Percentiles rank a stretch among this genome's conserved stretches.
These are phyloP conservation scores for Pichia sp. DNA, from an alignment of 1,139 yeast species.

Conservation along the genomic window DNA sequence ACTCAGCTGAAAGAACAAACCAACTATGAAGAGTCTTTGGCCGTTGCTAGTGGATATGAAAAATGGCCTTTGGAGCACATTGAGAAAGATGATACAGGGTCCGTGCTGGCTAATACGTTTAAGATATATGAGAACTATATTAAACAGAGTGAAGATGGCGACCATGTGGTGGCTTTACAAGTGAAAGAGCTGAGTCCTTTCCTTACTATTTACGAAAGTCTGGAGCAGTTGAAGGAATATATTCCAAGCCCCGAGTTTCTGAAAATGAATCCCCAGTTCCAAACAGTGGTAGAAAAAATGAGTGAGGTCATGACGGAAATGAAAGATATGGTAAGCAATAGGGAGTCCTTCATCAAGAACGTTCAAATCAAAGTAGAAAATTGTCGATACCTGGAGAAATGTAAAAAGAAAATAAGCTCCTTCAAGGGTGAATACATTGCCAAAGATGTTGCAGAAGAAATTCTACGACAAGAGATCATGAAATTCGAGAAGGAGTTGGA, in stretches of 20 bases:
- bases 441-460: conserved; percentile 23
- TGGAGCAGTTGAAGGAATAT: conserved; percentile 33
- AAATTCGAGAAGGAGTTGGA: conserved; percentile 36
- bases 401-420: too few relatives aligned
- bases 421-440: too few relatives aligned
- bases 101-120: conserved; percentile 33
- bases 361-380: not conserved
- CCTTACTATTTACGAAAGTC: conserved; percentile 34
- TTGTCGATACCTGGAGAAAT: too few relatives aligned
- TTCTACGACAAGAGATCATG: conserved; percentile 24
- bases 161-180: conserved; percentile 40
- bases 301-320: too few relatives aligned
- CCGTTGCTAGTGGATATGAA: conserved; percentile 39
- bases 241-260: conserved; percentile 41
- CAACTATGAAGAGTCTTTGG: conserved; percentile 45
- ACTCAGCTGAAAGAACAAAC: conserved; percentile 36
- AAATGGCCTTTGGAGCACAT: conserved; percentile 45
- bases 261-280: conserved; percentile 33
- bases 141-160: conserved; percentile 56
- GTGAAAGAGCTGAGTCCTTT: conserved; percentile 37
- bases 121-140: conserved; percentile 43
- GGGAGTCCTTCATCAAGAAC: not conserved
- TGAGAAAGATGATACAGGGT: conserved; percentile 27
- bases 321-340: too few relatives aligned
- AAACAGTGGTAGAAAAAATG: not conserved